A percentile compares a stretch with the other conserved stretches of the same genome.
These are phyloP conservation scores for Penicillium sp. DNA, from an alignment of 2,329 filamentous ascomycete genomes.

Conservation along the genomic window DNA sequence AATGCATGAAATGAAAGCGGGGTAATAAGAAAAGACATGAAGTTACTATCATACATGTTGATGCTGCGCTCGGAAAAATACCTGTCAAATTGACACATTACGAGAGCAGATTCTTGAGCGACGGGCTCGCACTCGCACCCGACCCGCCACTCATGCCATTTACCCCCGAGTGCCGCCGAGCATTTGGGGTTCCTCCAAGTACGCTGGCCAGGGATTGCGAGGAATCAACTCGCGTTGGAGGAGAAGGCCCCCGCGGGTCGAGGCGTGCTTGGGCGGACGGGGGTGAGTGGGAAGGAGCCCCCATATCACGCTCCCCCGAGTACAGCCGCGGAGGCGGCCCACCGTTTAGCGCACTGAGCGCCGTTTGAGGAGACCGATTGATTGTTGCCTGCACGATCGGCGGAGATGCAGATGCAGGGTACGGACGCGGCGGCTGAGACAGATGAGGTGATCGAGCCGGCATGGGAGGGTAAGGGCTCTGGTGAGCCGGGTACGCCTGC, in stretches of 20 bases:
- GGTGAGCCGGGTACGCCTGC: conserved; percentile 36
- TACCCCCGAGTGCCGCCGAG: conserved; percentile 28
- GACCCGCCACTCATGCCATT: conserved; percentile 34
- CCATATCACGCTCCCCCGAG: conserved; percentile 39
- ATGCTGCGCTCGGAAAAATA: background rate
- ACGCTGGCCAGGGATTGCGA: conserved; percentile 17
- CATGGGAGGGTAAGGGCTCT: conserved; percentile 41
- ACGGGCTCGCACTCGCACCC: conserved; percentile 77
- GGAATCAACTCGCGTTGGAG: conserved; percentile 34
- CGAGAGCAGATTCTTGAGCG: conserved; percentile 71
- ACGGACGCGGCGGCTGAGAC: conserved; percentile 37
- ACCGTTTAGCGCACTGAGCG: conserved; percentile 38
- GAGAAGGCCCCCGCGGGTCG: conserved; percentile 37
- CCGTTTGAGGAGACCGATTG: conserved; percentile 40
- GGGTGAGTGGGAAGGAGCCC: conserved; percentile 38
- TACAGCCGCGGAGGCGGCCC: conserved; percentile 41
- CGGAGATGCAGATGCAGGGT: conserved; percentile 40
- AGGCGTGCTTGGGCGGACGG: conserved; percentile 37
- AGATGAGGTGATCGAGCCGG: conserved; percentile 37
- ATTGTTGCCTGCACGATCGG: conserved; percentile 41
- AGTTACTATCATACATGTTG: conserved; percentile 22
- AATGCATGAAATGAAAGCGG: conserved; percentile 10
- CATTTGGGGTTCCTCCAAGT: conserved; percentile 29
- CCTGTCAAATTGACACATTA: conserved; percentile 38
- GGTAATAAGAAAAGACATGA: conserved; percentile 12